Evolutionary conservation across 2,329 filamentous ascomycete species (phyloP).

Genomic region (Hymenoscyphus occultus): DNA sequence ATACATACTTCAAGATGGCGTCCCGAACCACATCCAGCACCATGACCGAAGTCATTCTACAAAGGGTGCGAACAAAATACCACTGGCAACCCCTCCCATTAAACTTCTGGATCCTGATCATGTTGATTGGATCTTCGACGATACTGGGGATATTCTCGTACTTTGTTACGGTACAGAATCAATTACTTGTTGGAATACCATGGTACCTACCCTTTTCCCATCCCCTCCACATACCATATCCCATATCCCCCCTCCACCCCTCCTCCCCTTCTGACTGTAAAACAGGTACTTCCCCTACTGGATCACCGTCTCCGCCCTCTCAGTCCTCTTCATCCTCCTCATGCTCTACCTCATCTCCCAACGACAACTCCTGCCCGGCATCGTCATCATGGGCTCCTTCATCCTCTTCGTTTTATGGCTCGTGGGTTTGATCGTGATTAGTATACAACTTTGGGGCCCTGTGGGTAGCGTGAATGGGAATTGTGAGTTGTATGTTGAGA

Average conservation of each 20-base stretch:
- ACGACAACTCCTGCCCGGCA: constrained; percentile 60
- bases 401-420: constrained; percentile 67
- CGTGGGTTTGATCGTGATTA: constrained; percentile 60
- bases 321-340: constrained; percentile 63
- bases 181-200: constrained; percentile 53
- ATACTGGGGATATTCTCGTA: constrained; percentile 60
- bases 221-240: background rate
- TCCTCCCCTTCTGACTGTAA: background rate
- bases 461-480: constrained; percentile 55
- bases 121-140: constrained; percentile 56
- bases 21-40: constrained; percentile 26
- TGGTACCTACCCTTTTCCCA: constrained; percentile 48
- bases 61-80: constrained; percentile 43
- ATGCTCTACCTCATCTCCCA: constrained; percentile 62
- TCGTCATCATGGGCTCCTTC: constrained; percentile 63
- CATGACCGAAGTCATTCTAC: constrained; percentile 29
- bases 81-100: constrained; percentile 67
- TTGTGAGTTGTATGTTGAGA: constrained; percentile 58
- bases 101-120: constrained; percentile 65
- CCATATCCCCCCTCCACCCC: background rate
- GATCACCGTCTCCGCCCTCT: constrained; percentile 56
- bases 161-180: constrained; percentile 58
- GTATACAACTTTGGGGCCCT: constrained; percentile 62
- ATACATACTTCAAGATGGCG: constrained; percentile 23
- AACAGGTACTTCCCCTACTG: constrained; percentile 66